phyloP scores from a whole-genome alignment of 805 yeast species.

The Kazachstania psychrophila region DNA sequence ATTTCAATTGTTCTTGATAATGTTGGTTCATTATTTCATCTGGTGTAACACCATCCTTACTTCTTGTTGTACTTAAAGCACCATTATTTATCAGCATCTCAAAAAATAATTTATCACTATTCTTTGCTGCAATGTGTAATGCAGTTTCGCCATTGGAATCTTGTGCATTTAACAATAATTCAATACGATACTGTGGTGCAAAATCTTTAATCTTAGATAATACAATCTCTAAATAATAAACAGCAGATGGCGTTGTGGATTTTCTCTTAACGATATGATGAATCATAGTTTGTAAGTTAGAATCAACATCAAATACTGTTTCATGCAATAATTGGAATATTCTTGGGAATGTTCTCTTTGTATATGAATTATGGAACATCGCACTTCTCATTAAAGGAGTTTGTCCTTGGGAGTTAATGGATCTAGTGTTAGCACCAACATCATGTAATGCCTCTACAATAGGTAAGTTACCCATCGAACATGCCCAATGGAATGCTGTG shows the following conservation, averaged over 20 bases:
- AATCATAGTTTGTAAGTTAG: slow-evolving; percentile 62
- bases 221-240: slow-evolving; percentile 71
- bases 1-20: slow-evolving; percentile 11
- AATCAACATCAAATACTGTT: slow-evolving; percentile 71
- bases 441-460: slow-evolving; percentile 67
- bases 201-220: slow-evolving; percentile 63
- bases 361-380: slow-evolving; percentile 79
- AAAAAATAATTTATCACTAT: slow-evolving; percentile 48
- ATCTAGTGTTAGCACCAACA: slow-evolving; percentile 59
- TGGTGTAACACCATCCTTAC: slow-evolving; percentile 24
- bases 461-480: slow-evolving; percentile 80
- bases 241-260: slow-evolving; percentile 68
- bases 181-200: slow-evolving; percentile 52
- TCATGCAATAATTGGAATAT: slow-evolving; percentile 68
- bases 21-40: slow-evolving; percentile 33
- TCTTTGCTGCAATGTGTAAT: slow-evolving; percentile 68
- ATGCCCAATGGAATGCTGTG: slow-evolving; percentile 95
- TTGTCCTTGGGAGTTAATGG: slow-evolving; percentile 61
- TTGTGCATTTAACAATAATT: slow-evolving; percentile 49
- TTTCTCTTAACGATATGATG: slow-evolving; percentile 74
- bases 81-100: slow-evolving; percentile 23
- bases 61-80: slow-evolving; percentile 41
- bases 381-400: slow-evolving; percentile 82
- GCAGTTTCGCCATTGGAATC: slow-evolving; percentile 85
- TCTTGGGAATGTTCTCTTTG: slow-evolving; percentile 68